Evolutionary conservation across 768 basidiomycete species (phyloP), one percentile per base, ranked within the genome.

Genomic region (Lactarius hengduanensis): DNA sequence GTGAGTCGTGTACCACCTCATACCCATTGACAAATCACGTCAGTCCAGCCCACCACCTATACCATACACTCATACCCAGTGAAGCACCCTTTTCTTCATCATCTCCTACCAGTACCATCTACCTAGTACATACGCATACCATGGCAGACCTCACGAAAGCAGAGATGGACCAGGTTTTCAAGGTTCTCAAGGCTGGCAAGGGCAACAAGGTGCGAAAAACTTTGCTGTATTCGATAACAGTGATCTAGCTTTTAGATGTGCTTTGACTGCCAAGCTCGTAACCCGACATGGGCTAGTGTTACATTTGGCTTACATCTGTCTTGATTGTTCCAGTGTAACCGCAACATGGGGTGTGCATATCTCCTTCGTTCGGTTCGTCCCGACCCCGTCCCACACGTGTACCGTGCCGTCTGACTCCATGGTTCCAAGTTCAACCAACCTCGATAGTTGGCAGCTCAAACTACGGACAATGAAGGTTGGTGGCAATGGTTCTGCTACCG

Each of bases 321-420:
- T 98, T 38, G 96, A 99, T 66, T 99, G 97, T 81, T 98, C 96
- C 5, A 91, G 90, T 70, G 80, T 91, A 16, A 99, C 78, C 83
- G 97, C 61, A 98, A 96, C 76, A 89, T 98, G 87, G 97, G 97
- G 97, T 72, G 96, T 98, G 28, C 97, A 99, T 75, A 95, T 99
- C 77, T 92, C 88, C 69, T 99, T 99, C 73, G 96, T 99, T 53
- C 82, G 96, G 94, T 95, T 75, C 72, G 88, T 77, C 45, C 6
- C 16, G 36, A 18, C 28, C 34, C 22, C 36, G 0, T 7, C 28
- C 26, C 47, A 28, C 57, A 26, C 50, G 57, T 54, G 53, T 6
- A 50, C 38, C 45, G 36, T 3, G 45, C 15, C 38, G 8, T 30
- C 45, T 59, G 4, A 55, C 34, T 20, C 10, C 53, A 22, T 62